phyloP scores from a whole-genome alignment of 495 filamentous ascomycete genomes.

The Cercophora samala region DNA sequence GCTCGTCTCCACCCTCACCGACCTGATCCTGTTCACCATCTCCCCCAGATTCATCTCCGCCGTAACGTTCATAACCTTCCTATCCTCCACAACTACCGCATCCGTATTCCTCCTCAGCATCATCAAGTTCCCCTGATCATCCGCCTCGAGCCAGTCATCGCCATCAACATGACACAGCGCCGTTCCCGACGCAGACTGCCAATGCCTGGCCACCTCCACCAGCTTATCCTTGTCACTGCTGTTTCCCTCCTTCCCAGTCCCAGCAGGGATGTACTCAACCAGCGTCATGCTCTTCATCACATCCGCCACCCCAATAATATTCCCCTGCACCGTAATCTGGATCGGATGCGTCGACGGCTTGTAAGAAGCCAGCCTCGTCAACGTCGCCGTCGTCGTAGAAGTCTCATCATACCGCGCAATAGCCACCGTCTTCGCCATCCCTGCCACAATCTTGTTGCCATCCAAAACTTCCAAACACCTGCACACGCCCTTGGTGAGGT shows the following conservation, averaged over 20 bases:
- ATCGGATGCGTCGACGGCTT: slow-evolving; percentile 81
- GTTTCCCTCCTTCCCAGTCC: slow-evolving; percentile 35
- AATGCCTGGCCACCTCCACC: slow-evolving; percentile 74
- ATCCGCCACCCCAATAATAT: slow-evolving; percentile 80
- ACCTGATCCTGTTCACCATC: slow-evolving; percentile 79
- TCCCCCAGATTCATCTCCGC: slow-evolving; percentile 84
- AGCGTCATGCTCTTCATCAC: slow-evolving; percentile 90
- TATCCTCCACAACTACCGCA: slow-evolving; percentile 72
- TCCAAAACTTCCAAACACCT: slow-evolving; percentile 69
- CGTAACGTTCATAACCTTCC: slow-evolving; percentile 64
- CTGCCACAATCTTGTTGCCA: slow-evolving; percentile 72
- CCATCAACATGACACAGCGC: slow-evolving; percentile 64
- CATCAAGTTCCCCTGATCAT: slow-evolving; percentile 82
- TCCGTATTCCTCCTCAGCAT: slow-evolving; percentile 67
- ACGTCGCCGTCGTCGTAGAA: slow-evolving; percentile 45
- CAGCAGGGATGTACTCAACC: slow-evolving; percentile 58
- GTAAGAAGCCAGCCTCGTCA: slow-evolving; percentile 69
- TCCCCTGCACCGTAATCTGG: slow-evolving; percentile 66
- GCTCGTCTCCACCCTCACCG: slow-evolving; percentile 54
- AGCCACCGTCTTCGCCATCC: slow-evolving; percentile 79
- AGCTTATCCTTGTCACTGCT: slow-evolving; percentile 47
- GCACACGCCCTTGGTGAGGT: slow-evolving; percentile 70
- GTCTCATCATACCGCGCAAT: slow-evolving; percentile 55
- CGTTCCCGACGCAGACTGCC: slow-evolving; percentile 75
- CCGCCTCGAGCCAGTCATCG: slow-evolving; percentile 72